These are phyloP conservation scores for Suhomyces xylopsoci DNA, from an alignment of 805 yeast genomes.

Conservation along the genomic window DNA sequence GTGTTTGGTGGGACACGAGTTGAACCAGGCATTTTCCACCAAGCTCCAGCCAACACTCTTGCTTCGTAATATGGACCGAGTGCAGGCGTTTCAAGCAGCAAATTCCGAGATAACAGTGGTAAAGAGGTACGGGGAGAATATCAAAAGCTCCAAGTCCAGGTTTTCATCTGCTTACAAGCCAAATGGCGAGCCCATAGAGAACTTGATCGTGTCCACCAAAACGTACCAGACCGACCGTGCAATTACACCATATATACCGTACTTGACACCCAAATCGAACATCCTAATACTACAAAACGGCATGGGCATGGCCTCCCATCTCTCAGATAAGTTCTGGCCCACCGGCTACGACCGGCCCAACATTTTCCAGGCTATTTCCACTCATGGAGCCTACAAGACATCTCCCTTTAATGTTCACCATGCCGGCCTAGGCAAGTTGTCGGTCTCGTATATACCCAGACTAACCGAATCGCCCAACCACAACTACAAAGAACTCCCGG, in stretches of 20 bases:
- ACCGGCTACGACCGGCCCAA: slow-evolving; percentile 45
- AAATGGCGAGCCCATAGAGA: slow-evolving; percentile 35
- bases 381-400: slow-evolving; percentile 74
- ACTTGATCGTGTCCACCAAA: slow-evolving; percentile 75
- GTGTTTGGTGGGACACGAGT: slow-evolving; percentile 42
- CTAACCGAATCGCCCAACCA: background rate
- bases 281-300: slow-evolving; percentile 81
- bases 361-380: slow-evolving; percentile 69
- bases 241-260: slow-evolving; percentile 48
- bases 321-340: slow-evolving; percentile 57
- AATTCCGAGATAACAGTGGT: slow-evolving; percentile 36
- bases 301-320: slow-evolving; percentile 62
- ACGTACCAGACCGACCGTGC: slow-evolving; percentile 72
- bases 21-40: slow-evolving; percentile 40
- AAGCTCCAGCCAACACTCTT: slow-evolving; percentile 37
- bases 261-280: slow-evolving; percentile 49
- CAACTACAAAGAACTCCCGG: slow-evolving; percentile 11
- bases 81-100: slow-evolving; percentile 37
- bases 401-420: slow-evolving; percentile 40
- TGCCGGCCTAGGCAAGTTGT: slow-evolving; percentile 69
- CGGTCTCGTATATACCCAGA: slow-evolving; percentile 55
- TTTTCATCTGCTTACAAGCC: slow-evolving; percentile 26
- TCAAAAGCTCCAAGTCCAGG: slow-evolving; percentile 10
- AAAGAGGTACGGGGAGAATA: slow-evolving; percentile 19
- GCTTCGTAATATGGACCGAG: slow-evolving; percentile 38